Conservation (phyloP, 2,329 filamentous ascomycete species). For the Boeremia exigua region DNA sequence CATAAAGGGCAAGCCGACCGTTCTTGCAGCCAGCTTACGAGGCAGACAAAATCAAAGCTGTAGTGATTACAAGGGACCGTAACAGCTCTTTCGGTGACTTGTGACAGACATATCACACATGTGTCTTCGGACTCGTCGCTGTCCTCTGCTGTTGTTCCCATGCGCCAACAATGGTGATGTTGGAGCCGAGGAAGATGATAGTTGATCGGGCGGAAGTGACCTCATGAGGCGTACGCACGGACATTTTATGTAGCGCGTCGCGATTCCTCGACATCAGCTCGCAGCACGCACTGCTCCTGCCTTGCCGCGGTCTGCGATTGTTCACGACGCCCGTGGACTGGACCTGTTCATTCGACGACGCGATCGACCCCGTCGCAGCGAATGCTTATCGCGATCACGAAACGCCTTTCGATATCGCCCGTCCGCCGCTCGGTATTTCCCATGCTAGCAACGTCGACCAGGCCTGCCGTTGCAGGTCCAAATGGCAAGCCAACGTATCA, state of each 20-base stretch:
- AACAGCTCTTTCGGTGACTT: constrained; percentile 73
- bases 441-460: constrained; percentile 42
- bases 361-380: neutral
- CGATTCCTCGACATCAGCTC: constrained; percentile 13
- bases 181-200: constrained; percentile 14
- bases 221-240: constrained; percentile 19
- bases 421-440: constrained; percentile 31
- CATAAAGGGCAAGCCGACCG: constrained; percentile 80
- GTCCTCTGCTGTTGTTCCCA: constrained; percentile 29
- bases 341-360: neutral
- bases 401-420: constrained; percentile 22
- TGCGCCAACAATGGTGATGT: constrained; percentile 27
- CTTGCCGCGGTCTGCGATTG: neutral
- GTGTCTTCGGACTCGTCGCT: constrained; percentile 30
- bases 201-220: constrained; percentile 24
- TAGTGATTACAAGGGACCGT: constrained; percentile 79
- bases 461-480: constrained; percentile 36
- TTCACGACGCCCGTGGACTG: neutral
- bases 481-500: constrained; percentile 40
- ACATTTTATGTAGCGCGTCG: constrained; percentile 4
- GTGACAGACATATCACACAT: constrained; percentile 88
- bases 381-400: constrained; percentile 36
- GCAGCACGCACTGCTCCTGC: constrained; percentile 7
- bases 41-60: constrained; percentile 85
- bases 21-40: constrained; percentile 80